These are phyloP conservation scores for Hericium rajendrae DNA, from an alignment of 768 basidiomycete species.

Conservation along the genomic window DNA sequence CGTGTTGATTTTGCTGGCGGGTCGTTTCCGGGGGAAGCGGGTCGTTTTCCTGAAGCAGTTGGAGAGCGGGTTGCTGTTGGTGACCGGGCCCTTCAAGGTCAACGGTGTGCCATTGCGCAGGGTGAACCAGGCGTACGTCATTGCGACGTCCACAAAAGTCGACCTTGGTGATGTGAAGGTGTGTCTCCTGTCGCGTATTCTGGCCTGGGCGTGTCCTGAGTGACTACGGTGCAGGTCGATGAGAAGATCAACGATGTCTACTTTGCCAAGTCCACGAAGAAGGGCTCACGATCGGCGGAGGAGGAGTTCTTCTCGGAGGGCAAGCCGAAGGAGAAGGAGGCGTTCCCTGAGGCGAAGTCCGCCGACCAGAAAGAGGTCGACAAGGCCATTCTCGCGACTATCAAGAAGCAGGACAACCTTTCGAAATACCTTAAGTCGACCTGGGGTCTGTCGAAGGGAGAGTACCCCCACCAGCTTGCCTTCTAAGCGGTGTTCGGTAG, in stretches of 20 bases:
- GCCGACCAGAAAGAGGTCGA: conserved; percentile 88
- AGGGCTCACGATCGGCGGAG: conserved; percentile 75
- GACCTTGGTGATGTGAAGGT: conserved; percentile 72
- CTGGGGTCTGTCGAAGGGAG: conserved; percentile 94
- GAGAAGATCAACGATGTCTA: conserved; percentile 91
- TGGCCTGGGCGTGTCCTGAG: not conserved
- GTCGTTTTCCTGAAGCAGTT: conserved; percentile 98
- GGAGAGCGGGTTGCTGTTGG: conserved; percentile 82
- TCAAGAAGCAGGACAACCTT: conserved; percentile 88
- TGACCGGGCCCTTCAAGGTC: conserved; percentile 95
- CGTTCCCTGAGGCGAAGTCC: conserved; percentile 79
- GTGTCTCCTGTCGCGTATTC: conserved; percentile 17
- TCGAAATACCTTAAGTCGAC: conserved; percentile 86
- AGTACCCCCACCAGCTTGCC: conserved; percentile 89
- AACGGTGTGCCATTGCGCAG: conserved; percentile 97
- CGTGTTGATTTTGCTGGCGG: conserved; percentile 92
- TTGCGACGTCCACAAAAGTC: conserved; percentile 93
- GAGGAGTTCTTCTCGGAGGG: conserved; percentile 95
- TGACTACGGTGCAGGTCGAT: conserved; percentile 44
- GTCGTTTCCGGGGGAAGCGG: conserved; percentile 96
- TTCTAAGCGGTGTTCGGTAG: conserved; percentile 43
- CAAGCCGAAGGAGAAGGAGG: conserved; percentile 82
- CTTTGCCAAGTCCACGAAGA: conserved; percentile 73
- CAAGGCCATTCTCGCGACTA: conserved; percentile 64
- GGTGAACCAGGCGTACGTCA: conserved; percentile 98